Evolutionary conservation across 1,284 basidiomycete genomes (phyloP), one percentile per base, ranked within the genome.

Genomic region (Rugosomyces carneus): DNA sequence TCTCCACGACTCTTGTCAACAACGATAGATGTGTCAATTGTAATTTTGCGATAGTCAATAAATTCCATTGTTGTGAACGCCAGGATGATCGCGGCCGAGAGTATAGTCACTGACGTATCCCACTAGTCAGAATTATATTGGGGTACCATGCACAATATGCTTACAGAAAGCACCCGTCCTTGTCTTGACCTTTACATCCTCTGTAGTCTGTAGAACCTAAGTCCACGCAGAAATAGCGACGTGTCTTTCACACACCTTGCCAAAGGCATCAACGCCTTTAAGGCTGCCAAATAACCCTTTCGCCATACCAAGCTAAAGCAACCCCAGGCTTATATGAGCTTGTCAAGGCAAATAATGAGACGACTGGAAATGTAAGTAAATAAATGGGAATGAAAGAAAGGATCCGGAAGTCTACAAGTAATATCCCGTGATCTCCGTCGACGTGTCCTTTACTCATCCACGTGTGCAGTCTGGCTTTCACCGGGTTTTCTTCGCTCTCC

Each of bases 181-280:
- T 34, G 94, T 97, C 74, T 93, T 93, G 70, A 97, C 89, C 72
- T 96, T 96, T 53, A 97, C 93, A 76, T 97, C 93, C 62, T 97
- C 93, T 68, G 90, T 91, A 29, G 93, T 97, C 94, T 54, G 45
- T 26, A 48, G 34, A 27, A 42, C 15, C 24, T 40, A 42, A 48
- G 38, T 39, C 40, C 34, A 16, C 18, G 21, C 10, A 20, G 15
- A 29, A 19, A 18, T 23, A 41, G 35, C 35, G 20, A 44, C 29
- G 46, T 50, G 42, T 44, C 44, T 31, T 44, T 26, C 44, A 57
- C 71, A 58, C 60, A 93, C 94, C 84, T 97, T 98, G 54, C 93
- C 94, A 73, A 99, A 99, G 66, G 94, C 95, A 75, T 99, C 94
- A 52, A 98, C 78, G 65, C 87, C 84, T 63, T 87, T 90, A 55